A percentile compares a stretch with the other conserved stretches of the same genome.
Conservation (phyloP, 2,329 filamentous ascomycete species). For the Gliomastix tumulicola region DNA sequence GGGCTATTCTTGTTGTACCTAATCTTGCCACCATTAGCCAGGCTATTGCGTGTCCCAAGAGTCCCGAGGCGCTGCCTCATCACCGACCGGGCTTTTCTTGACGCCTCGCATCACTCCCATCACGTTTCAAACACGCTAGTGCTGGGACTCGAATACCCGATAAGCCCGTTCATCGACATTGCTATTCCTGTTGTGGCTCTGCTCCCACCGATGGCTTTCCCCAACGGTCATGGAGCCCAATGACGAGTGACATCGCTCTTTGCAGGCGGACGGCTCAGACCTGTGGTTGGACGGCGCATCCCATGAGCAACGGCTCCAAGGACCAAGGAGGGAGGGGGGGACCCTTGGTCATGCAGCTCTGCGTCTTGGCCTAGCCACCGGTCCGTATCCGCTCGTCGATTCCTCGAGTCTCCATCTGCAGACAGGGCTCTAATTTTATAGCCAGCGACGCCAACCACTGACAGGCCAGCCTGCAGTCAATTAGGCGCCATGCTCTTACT, state of each 20-base stretch:
- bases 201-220: background rate
- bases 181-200: background rate
- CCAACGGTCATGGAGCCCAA: background rate
- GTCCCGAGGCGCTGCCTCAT: too few species aligned
- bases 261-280: too few species aligned
- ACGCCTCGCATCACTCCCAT: too few species aligned
- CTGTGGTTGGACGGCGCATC: too few species aligned
- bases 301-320: background rate
- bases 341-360: slow-evolving; percentile 4
- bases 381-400: slow-evolving; percentile 3
- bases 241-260: too few species aligned
- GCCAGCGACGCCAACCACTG: slow-evolving; percentile 1
- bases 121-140: too few species aligned
- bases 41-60: too few species aligned
- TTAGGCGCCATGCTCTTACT: slow-evolving; percentile 6
- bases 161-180: background rate
- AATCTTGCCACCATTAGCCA: too few species aligned
- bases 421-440: slow-evolving; percentile 7
- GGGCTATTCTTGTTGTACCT: too few species aligned
- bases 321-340: slow-evolving; percentile 1
- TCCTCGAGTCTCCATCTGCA: slow-evolving; percentile 1
- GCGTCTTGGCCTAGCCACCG: slow-evolving; percentile 4
- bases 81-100: too few species aligned
- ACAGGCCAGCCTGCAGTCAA: slow-evolving; percentile 1
- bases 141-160: too few species aligned